These are phyloP conservation scores for Pleurotus pulmonarius DNA, from an alignment of 768 basidiomycete species.

Conservation along the genomic window DNA sequence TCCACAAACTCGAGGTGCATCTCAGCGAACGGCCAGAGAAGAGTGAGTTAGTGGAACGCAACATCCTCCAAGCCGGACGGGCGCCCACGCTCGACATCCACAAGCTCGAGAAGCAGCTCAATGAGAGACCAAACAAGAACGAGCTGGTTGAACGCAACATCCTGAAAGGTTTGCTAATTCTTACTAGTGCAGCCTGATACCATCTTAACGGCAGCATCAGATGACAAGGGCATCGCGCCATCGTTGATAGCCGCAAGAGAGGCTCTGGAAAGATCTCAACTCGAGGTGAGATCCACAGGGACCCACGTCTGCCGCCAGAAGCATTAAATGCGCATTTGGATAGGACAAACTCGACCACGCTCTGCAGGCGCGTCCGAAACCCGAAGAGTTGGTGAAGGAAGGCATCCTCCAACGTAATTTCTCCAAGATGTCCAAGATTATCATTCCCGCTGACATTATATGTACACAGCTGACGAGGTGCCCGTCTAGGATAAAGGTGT, in stretches of 20 bases:
- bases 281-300: constrained; percentile 40
- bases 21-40: constrained; percentile 55
- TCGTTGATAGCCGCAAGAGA: constrained; percentile 57
- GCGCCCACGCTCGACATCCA: constrained; percentile 19
- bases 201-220: constrained; percentile 25
- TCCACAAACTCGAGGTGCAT: constrained; percentile 48
- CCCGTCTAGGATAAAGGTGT: constrained; percentile 9
- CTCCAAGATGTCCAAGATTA: constrained; percentile 3
- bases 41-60: constrained; percentile 59
- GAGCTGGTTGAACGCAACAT: constrained; percentile 68
- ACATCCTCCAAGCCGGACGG: constrained; percentile 58
- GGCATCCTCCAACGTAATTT: constrained; percentile 47
- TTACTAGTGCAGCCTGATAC: background rate
- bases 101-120: constrained; percentile 52
- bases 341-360: constrained; percentile 64
- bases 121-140: constrained; percentile 49
- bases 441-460: background rate
- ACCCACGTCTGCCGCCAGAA: too few relatives aligned
- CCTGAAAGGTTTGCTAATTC: constrained; percentile 46
- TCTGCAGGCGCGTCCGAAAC: constrained; percentile 52
- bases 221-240: constrained; percentile 58
- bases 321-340: background rate
- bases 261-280: constrained; percentile 56
- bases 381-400: constrained; percentile 60
- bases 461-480: constrained; percentile 20